Evolutionary conservation across 179 eudicot species (phyloP), one percentile per base, ranked within the genome.

Genomic region (Beta macrorhiza): DNA sequence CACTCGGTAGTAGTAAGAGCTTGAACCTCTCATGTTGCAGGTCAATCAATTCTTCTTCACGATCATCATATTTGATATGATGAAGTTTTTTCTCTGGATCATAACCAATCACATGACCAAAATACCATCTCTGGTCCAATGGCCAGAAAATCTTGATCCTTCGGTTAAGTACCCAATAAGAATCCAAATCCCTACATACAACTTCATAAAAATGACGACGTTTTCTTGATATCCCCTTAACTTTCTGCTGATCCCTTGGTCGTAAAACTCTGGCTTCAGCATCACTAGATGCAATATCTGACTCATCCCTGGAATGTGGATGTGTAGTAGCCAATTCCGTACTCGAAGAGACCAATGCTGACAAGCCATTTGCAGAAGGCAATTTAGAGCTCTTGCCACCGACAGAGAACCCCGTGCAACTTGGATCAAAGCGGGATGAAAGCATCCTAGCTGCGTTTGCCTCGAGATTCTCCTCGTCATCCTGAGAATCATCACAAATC

Each of bases 361-460:
- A 83, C 42, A 84, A 67, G 22, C 88, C 91, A 77, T 87, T 84
- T 15, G 78, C 67, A 76, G 86, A 75, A 44, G 86, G 83, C 67
- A 85, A 77, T 32, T 75, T 80, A 74, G 89, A 81, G 79, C 87
- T 80, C 82, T 74, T 88, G 72, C 85, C 87, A 67, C 89, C 86
- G n/a, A 87, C 81, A 69, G 91, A 82, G 83, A 86, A 86, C 16
- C 88, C 90, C 49, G 97, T 91, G 78, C 97, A 94, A 63, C 93
- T 89, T 12, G 98, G 96, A 82, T 94, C 95, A 87, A 97, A 97
- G 75, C 98, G 91, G 82, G 98, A 97, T 29, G 99, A 97, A 49
- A 97, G 98, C 99, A 97, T 97, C 86, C 90, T 93, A 5, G 98
- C 97, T 7, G 99, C 99, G 89, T 97, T 94, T 79, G 86, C 91